A percentile compares a stretch with the other conserved stretches of the same genome.
These are phyloP conservation scores for Syzygium jambos DNA, from an alignment of 345 rosid genomes.

Conservation along the genomic window DNA sequence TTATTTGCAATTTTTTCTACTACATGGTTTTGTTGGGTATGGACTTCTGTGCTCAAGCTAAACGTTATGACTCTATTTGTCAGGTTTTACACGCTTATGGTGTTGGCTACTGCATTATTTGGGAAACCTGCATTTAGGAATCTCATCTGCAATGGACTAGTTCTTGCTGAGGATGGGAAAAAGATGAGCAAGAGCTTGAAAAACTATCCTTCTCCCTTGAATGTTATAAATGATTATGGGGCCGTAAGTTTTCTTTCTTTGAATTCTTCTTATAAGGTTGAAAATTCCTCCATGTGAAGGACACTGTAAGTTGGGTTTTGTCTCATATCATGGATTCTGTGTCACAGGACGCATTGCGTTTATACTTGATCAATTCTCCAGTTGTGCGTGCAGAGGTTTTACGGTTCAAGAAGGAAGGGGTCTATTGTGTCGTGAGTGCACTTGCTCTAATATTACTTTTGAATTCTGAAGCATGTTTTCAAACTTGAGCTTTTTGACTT, in stretches of 20 bases:
- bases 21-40: not conserved
- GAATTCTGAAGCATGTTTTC: not conserved
- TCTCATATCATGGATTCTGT: not conserved
- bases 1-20: not conserved
- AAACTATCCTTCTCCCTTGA: constrained; percentile 89
- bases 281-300: not conserved
- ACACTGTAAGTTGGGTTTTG: not conserved
- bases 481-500: not conserved
- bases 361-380: constrained; percentile 94
- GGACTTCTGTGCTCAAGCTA: not conserved
- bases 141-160: constrained; percentile 97
- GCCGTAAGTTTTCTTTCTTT: constrained; percentile 53
- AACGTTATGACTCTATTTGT: not conserved
- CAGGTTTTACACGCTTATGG: constrained; percentile 99
- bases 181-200: constrained; percentile 91
- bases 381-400: constrained; percentile 96
- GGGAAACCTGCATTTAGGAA: constrained; percentile 92
- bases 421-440: constrained; percentile 82
- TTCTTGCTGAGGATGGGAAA: constrained; percentile 95
- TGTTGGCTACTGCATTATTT: constrained; percentile 92
- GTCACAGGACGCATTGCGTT: constrained; percentile 80
- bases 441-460: not conserved
- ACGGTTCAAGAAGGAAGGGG: constrained; percentile 93
- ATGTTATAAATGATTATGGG: constrained; percentile 85
- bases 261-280: not conserved